Evolutionary conservation across 2,329 filamentous ascomycete genomes (phyloP), one percentile per base, ranked within the genome.

Genomic region (Talaromyces sp.): DNA sequence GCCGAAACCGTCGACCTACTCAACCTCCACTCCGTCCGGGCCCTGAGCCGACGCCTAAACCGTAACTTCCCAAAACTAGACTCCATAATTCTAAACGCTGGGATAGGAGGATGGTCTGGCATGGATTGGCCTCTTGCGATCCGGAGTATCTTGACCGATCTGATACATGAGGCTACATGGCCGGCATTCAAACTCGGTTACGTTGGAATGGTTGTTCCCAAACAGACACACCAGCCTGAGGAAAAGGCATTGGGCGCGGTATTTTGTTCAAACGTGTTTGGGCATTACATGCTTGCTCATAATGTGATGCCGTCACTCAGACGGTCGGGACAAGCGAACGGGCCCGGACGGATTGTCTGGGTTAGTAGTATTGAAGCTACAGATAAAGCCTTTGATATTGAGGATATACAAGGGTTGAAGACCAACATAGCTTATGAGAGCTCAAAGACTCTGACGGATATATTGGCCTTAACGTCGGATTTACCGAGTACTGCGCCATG

Each of bases 261-360:
- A 17, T 99, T 97, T 71, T 88, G 87, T 70, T 88, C 93, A 52
- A 97, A 97, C 69, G 82, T 96, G 31, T 97, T 99, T 69, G 94
- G 94, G 0, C 94, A 99, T 76, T 97, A 99, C 71, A 77, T 97
- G 67, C 84, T 99, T 22, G 84, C 84, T 15, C 92, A 96, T 71
- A 85, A 87, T 68, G 81, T 97, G 10, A 81, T 88, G 64, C 88
- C 90, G 0, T 78, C 97, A 10, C 81, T 99, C 65, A 76, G 78
- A 66, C 77, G 84, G 53, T 69, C 68, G 15, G 67, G 73, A 15
- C 65, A 67, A 40, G 63, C 73, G 58, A 62, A 73, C 39, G 69
- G 78, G 1, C 69, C 71, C 2, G 89, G 85, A 8, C 84, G 91
- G 53, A 81, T 99, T 54, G 82, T 97, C 62, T 97, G 93, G 92